Conservation (phyloP, 129 eudicot genomes). For the Pulicaria dysenterica region DNA sequence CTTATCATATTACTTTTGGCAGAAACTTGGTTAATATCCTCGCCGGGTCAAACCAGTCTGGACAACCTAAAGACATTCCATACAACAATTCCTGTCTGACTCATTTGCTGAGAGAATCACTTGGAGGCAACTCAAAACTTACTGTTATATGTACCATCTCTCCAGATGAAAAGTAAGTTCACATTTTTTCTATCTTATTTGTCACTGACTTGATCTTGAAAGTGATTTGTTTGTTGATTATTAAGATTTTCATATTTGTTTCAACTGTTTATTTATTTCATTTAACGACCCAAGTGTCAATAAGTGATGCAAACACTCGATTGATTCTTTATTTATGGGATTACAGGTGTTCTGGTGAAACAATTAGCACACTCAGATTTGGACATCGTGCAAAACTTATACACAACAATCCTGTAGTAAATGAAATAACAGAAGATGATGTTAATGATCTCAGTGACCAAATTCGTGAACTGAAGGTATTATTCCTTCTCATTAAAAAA, state of each 20-base stretch:
- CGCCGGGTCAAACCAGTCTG: conserved; percentile 55
- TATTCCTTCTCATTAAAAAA: conserved; percentile 1
- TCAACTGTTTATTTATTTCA: not conserved
- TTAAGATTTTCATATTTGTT: not conserved
- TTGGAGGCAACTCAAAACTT: conserved; percentile 96
- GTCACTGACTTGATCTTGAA: too few species aligned
- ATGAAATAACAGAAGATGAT: conserved; percentile 95
- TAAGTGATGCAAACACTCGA: too few species aligned
- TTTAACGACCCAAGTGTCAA: too few species aligned
- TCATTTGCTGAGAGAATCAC: conserved; percentile 78
- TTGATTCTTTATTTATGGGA: conserved; percentile 20
- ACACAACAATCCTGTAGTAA: conserved; percentile 79
- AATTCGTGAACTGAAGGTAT: conserved; percentile 95
- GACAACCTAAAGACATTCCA: conserved; percentile 48
- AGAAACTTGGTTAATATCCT: conserved; percentile 88
- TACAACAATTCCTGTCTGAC: conserved; percentile 79
- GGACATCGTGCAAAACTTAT: conserved; percentile 68
- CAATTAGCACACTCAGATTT: conserved; percentile 92
- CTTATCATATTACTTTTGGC: conserved; percentile 27
- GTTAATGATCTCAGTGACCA: conserved; percentile 83
- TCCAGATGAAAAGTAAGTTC: conserved; percentile 72
- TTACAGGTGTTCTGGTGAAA: conserved; percentile 67
- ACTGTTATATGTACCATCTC: conserved; percentile 80
- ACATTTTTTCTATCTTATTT: too few species aligned
- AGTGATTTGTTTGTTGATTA: not conserved